phyloP scores from a whole-genome alignment of 129 eudicot genomes.

The Deinandra increscens region DNA sequence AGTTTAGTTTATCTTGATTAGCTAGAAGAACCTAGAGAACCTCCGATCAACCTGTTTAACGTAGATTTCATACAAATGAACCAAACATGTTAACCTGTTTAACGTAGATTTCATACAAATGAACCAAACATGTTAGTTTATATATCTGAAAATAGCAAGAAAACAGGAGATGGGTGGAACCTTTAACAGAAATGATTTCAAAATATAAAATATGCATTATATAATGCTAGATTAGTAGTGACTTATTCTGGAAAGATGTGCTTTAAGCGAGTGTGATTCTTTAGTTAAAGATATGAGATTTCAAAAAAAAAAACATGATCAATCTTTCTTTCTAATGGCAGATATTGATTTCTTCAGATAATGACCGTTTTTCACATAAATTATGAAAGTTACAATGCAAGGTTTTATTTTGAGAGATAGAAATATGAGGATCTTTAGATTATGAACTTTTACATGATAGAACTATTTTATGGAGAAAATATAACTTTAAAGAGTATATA shows the following conservation, averaged over 20 bases:
- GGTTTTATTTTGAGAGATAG: no score
- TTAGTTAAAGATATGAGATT: background rate
- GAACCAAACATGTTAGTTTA: background rate
- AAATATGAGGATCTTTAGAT: background rate
- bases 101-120: background rate
- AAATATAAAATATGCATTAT: background rate
- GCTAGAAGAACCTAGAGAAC: background rate
- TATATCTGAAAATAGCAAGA: background rate
- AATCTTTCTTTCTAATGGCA: background rate
- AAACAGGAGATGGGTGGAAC: constrained; percentile 4
- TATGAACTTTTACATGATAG: background rate
- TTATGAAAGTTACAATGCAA: no score
- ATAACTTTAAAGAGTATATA: background rate
- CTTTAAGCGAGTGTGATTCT: background rate
- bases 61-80: background rate
- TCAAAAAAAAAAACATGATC: background rate
- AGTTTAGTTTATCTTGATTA: background rate
- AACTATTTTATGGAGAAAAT: background rate
- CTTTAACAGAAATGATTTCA: background rate
- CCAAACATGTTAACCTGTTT: background rate
- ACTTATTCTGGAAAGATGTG: background rate
- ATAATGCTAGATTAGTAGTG: background rate
- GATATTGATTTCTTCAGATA: background rate
- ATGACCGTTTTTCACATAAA: background rate
- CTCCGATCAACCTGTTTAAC: background rate